These are phyloP conservation scores for Zygosaccharomyces bailii DNA, from an alignment of 805 yeast species.

Conservation along the genomic window DNA sequence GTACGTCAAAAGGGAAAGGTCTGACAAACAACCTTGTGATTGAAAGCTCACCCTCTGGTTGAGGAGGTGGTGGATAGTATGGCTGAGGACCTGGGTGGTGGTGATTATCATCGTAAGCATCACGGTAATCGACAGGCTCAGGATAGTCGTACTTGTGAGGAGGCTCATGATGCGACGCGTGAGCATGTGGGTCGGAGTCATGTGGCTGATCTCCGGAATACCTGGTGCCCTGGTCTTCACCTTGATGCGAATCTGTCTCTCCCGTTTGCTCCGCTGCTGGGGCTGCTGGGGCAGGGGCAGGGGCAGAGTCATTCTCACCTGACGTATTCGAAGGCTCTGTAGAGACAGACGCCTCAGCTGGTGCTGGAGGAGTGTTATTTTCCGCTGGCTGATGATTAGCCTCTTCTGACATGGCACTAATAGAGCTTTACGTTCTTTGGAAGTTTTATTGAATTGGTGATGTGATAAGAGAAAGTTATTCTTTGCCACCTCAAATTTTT, in stretches of 20 bases:
- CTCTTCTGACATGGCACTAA: constrained; percentile 6
- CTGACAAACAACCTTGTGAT: constrained; percentile 53
- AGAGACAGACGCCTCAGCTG: not conserved
- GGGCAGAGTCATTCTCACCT: not conserved
- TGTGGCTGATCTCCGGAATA: constrained; percentile 13
- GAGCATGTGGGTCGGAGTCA: constrained; percentile 9
- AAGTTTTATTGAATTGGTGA: too few species aligned
- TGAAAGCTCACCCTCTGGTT: constrained; percentile 39
- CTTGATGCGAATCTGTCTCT: constrained; percentile 16
- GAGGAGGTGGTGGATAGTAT: constrained; percentile 25
- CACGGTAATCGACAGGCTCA: constrained; percentile 13
- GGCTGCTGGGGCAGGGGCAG: not conserved
- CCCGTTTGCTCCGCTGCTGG: constrained; percentile 12
- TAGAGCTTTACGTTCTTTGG: not conserved
- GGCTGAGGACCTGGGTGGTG: constrained; percentile 24
- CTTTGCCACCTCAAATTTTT: constrained; percentile 10
- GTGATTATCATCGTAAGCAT: constrained; percentile 14
- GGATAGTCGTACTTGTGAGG: constrained; percentile 22
- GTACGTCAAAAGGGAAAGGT: constrained; percentile 56
- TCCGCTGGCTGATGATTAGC: constrained; percentile 5
- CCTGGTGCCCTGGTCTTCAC: not conserved
- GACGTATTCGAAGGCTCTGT: not conserved
- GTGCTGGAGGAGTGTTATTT: constrained; percentile 3
- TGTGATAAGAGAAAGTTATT: not conserved
- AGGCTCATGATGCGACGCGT: constrained; percentile 11